Evolutionary conservation across 2,329 filamentous ascomycete species (phyloP).

Genomic region (Alternaria sp.): DNA sequence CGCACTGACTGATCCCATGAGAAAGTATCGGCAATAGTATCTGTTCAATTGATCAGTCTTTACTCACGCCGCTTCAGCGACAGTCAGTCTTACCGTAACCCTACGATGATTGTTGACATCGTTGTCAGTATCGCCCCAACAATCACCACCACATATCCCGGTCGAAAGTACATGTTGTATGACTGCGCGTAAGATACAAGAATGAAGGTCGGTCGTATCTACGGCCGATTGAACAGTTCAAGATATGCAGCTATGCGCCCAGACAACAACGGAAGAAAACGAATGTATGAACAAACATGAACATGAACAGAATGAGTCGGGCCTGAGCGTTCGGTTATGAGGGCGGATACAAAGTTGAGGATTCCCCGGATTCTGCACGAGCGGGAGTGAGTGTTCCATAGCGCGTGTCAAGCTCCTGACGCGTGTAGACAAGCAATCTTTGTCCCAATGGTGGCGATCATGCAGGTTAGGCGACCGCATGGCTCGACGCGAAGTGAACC

Average conservation of each 20-base stretch:
- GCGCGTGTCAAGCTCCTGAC: conserved; percentile 22
- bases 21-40: conserved; percentile 47
- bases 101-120: conserved; percentile 45
- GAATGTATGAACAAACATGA: conserved; percentile 15
- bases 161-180: conserved; percentile 38
- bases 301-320: conserved; percentile 9
- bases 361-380: conserved; percentile 31
- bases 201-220: neutral
- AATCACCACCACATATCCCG: conserved; percentile 47
- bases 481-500: conserved; percentile 14
- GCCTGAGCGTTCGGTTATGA: conserved; percentile 16
- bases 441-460: conserved; percentile 17
- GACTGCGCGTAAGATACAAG: conserved; percentile 3
- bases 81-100: conserved; percentile 35
- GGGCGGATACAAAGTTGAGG: conserved; percentile 17
- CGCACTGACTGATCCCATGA: conserved; percentile 40
- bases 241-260: conserved; percentile 10
- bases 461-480: conserved; percentile 17
- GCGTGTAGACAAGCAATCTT: conserved; percentile 20
- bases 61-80: neutral
- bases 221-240: conserved; percentile 1
- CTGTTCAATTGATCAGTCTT: conserved; percentile 25
- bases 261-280: conserved; percentile 11
- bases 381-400: conserved; percentile 23
- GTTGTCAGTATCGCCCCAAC: conserved; percentile 46